Evolutionary conservation across 495 filamentous ascomycete genomes (phyloP), one percentile per base, ranked within the genome.

Genomic region (Oidiodendron maius): DNA sequence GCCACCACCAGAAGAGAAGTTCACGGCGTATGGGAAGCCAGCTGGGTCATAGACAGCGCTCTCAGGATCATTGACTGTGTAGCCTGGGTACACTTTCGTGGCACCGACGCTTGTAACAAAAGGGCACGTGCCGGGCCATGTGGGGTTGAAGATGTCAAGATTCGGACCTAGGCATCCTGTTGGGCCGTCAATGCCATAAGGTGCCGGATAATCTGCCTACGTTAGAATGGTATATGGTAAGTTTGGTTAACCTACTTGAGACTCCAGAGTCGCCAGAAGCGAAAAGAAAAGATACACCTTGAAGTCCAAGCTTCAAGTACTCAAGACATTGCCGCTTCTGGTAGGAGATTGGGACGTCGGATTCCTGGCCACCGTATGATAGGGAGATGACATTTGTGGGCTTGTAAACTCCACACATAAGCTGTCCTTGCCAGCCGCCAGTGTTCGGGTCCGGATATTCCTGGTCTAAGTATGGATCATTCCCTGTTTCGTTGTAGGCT

Each of bases 341-440:
- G 60, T 83, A 83, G 26, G 59, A 58, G 25, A 68, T 60, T n/a
- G 77, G 74, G 4, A 77, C 60, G 26, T 69, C 71, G 12, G 63
- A 64, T 53, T 83, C 80, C 35, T 72, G 70, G 22, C 63, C 62
- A 15, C 69, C 71, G 53, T 82, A 82, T 0, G 77, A 81, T 37
- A 76, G 69, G 1, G 75, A 80, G 40, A 83, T 72, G 4, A 82
- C 80, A 25, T 76, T 80, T 2, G 80, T 75, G 22, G 49, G 49
- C 17, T 72, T 70, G 37, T 76, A 66, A 44, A 71, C 71, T 3
- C 83, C 81, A 64, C 84, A 89, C 58, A 80, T 77, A 20, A 78
- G 67, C 17, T 65, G 45, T 30, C 77, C 80, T 35, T 72, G 69
- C 70, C 80, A 84, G 13, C 74, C 79, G 5, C 68, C 69, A 0